Evolutionary conservation across 352 stramenopile genomes (phyloP).

Genomic region (Phytophthora cryptogea): DNA sequence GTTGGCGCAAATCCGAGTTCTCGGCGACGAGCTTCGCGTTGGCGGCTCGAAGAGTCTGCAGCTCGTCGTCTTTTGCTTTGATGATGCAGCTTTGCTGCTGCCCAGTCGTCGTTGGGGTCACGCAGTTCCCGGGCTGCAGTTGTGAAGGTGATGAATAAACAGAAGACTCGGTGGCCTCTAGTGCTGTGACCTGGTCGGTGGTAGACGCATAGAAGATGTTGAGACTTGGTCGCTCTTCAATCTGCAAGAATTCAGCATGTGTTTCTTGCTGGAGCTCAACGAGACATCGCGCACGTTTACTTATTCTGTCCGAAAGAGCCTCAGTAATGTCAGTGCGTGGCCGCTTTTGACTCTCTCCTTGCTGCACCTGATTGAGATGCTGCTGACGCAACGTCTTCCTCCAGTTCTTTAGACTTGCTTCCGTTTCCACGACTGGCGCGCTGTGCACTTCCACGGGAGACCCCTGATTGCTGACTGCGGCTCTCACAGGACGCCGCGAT

Average conservation of each 20-base stretch:
- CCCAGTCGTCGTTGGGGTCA: background rate
- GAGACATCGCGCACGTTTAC: constrained; percentile 10
- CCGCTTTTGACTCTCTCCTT: constrained; percentile 1
- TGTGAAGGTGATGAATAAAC: background rate
- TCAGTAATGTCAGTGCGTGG: background rate
- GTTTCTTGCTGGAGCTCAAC: constrained; percentile 8
- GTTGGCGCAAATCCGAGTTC: constrained; percentile 7
- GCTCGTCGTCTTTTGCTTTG: background rate
- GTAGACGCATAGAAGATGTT: background rate
- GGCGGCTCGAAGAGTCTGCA: constrained; percentile 2
- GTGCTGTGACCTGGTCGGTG: background rate
- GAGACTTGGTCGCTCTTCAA: background rate
- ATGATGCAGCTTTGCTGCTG: background rate
- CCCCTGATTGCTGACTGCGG: background rate
- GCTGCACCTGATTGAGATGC: constrained; percentile 2
- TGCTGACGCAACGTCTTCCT: constrained; percentile 12
- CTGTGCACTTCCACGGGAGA: background rate
- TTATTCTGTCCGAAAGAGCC: constrained; percentile 1
- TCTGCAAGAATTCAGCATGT: background rate
- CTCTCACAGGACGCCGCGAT: background rate
- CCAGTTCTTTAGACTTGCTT: background rate
- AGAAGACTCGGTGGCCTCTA: background rate
- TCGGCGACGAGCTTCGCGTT: constrained; percentile 12
- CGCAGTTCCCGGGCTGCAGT: background rate
- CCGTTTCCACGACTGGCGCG: background rate